These are phyloP conservation scores for Beauveria bassiana DNA, from an alignment of 2,329 filamentous ascomycete species.

Conservation along the genomic window DNA sequence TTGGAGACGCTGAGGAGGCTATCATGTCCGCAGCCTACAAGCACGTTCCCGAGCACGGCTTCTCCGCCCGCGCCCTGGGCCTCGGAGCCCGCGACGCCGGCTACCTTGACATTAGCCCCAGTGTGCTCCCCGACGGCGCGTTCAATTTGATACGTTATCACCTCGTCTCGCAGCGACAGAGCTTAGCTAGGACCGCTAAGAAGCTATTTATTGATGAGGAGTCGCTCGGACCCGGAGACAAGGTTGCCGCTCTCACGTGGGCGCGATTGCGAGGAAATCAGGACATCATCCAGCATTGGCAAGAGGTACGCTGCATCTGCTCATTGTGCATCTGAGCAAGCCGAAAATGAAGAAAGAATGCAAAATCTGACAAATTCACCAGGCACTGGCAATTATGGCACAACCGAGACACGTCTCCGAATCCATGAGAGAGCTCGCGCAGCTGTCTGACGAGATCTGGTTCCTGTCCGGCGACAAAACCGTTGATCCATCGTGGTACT, in stretches of 20 bases:
- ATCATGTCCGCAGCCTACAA: conserved; percentile 76
- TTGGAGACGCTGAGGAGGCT: conserved; percentile 59
- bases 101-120: conserved; percentile 79
- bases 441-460: conserved; percentile 86
- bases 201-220: conserved; percentile 32
- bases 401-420: conserved; percentile 69
- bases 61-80: conserved; percentile 64
- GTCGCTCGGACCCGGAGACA: conserved; percentile 45
- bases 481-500: conserved; percentile 85
- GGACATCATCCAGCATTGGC: conserved; percentile 68
- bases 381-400: conserved; percentile 88
- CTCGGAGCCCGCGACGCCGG: conserved; percentile 77
- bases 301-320: conserved; percentile 56
- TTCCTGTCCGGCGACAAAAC: conserved; percentile 74
- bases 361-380: not conserved
- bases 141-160: conserved; percentile 80
- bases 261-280: conserved; percentile 69
- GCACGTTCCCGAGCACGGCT: conserved; percentile 76
- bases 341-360: not conserved
- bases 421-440: conserved; percentile 70
- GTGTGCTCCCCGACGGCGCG: conserved; percentile 69
- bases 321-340: not conserved
- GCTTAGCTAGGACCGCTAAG: conserved; percentile 38
- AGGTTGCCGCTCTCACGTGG: conserved; percentile 66
- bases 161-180: conserved; percentile 57